These are phyloP conservation scores for Pleurozium schreberi DNA, from an alignment of 225 moss, liverwort and hornwort genomes.

Conservation along the genomic window DNA sequence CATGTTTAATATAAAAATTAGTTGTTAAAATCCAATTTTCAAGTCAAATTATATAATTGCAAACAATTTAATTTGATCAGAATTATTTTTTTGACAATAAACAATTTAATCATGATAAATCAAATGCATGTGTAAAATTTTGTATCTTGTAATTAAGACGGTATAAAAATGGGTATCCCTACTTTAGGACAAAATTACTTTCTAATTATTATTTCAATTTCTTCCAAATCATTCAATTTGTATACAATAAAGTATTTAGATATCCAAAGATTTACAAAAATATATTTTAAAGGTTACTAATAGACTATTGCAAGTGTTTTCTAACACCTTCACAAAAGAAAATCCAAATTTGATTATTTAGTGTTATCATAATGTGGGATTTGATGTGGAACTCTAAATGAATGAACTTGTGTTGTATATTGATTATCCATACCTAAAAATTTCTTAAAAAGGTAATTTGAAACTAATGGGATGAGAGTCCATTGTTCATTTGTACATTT, in stretches of 20 bases:
- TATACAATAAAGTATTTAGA: not conserved
- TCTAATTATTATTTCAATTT: not conserved
- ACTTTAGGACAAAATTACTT: not conserved
- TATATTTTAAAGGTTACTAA: not conserved
- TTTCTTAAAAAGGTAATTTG: too few relatives aligned
- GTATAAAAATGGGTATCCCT: too few relatives aligned
- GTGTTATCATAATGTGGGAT: rapidly evolving
- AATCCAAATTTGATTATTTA: not conserved
- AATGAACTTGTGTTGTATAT: not conserved
- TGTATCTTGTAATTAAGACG: rapidly evolving
- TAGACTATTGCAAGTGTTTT: not conserved
- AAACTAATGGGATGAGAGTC: not conserved
- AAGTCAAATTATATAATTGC: not conserved
- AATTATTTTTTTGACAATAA: too few relatives aligned
- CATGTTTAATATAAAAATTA: too few relatives aligned
- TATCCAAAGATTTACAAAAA: not conserved
- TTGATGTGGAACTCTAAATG: not conserved
- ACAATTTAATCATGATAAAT: too few relatives aligned
- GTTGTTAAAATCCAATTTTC: not conserved
- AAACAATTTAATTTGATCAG: not conserved
- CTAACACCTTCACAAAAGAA: too few relatives aligned
- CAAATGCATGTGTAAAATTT: not conserved
- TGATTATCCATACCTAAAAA: not conserved
- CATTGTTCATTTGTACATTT: not conserved
- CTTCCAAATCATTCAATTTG: not conserved